Conservation (phyloP, 768 basidiomycete species). For the Mycena rebaudengoi region DNA sequence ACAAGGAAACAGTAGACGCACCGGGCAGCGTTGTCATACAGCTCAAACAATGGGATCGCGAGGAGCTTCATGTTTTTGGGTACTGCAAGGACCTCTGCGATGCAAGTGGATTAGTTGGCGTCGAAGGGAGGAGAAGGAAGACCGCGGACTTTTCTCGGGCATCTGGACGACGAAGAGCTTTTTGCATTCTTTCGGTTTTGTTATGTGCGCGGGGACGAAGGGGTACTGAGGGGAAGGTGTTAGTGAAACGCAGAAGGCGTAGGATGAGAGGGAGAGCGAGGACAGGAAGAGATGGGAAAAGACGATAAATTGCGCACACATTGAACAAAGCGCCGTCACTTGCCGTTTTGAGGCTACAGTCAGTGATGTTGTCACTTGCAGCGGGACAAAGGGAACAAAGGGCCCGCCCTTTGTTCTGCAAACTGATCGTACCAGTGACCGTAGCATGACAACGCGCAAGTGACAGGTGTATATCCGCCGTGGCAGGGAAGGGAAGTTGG, state of each 20-base stretch:
- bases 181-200: conserved; percentile 98
- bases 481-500: too few species aligned
- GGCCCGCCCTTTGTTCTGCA: too few species aligned
- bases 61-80: conserved; percentile 99
- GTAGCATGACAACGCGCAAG: too few species aligned
- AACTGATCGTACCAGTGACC: too few species aligned
- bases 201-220: conserved; percentile 94
- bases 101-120: not conserved
- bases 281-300: not conserved
- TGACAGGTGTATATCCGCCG: too few species aligned
- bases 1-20: conserved; percentile 37
- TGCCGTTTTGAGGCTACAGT: too few species aligned
- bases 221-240: conserved; percentile 70
- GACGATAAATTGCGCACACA: too few species aligned
- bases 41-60: conserved; percentile 94
- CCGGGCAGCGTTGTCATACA: conserved; percentile 97
- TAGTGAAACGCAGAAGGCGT: not conserved
- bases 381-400: too few species aligned
- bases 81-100: conserved; percentile 90
- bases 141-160: conserved; percentile 86
- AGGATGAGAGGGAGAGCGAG: not conserved
- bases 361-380: too few species aligned
- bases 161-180: conserved; percentile 95
- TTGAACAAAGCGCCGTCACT: too few species aligned
- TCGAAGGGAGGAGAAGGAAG: not conserved